A percentile compares a stretch with the other conserved stretches of the same genome.
phyloP scores from a whole-genome alignment of 805 yeast genomes.

The Danielia oregonensis region DNA sequence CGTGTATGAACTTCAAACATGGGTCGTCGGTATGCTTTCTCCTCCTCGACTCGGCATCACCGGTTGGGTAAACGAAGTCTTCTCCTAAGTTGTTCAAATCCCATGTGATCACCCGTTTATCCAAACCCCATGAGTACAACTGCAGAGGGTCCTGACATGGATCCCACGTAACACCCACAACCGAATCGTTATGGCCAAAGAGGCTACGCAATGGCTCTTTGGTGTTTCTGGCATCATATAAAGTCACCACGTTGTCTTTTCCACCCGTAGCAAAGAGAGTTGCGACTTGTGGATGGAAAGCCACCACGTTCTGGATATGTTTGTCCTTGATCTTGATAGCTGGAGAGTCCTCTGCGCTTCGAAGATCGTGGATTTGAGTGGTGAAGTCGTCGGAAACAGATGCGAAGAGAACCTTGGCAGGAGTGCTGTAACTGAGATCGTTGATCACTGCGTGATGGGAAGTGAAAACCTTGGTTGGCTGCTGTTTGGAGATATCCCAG shows the following conservation, averaged over 20 bases:
- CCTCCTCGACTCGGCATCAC: constrained; percentile 43
- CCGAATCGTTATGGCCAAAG: constrained; percentile 56
- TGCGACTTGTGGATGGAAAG: constrained; percentile 55
- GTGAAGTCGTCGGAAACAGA: constrained; percentile 69
- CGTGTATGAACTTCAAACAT: constrained; percentile 74
- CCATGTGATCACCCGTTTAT: constrained; percentile 73
- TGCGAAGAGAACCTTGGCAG: constrained; percentile 48
- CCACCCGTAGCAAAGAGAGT: constrained; percentile 72
- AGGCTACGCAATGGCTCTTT: constrained; percentile 57
- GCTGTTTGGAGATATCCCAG: constrained; percentile 55
- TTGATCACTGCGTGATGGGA: constrained; percentile 59
- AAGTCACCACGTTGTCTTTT: constrained; percentile 65
- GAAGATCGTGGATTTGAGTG: constrained; percentile 58
- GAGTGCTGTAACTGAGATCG: constrained; percentile 57
- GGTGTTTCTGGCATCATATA: constrained; percentile 73
- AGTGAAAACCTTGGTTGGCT: constrained; percentile 48
- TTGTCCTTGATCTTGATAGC: constrained; percentile 42
- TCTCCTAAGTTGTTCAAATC: constrained; percentile 59
- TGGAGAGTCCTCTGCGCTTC: constrained; percentile 35
- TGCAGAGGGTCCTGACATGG: constrained; percentile 45
- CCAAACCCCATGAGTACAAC: constrained; percentile 58
- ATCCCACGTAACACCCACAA: constrained; percentile 45
- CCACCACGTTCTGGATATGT: constrained; percentile 65
- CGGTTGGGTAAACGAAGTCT: constrained; percentile 40
- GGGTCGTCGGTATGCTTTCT: constrained; percentile 63